phyloP scores from a whole-genome alignment of 768 basidiomycete species.

The Tephrocybe rancida region DNA sequence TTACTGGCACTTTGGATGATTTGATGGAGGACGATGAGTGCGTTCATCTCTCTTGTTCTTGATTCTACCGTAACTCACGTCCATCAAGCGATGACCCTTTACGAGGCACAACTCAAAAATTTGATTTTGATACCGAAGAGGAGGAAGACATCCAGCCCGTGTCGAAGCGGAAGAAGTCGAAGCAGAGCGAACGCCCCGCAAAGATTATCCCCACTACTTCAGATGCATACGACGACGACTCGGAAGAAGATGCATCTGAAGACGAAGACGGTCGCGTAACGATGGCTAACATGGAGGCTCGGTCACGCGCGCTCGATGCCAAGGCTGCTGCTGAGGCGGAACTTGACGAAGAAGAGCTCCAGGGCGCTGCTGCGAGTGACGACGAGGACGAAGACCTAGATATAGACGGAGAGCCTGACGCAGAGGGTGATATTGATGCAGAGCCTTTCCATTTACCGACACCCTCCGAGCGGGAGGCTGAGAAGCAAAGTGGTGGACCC shows the following conservation, averaged over 20 bases:
- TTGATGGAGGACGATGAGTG: conserved; percentile 51
- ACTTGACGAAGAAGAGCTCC: conserved; percentile 67
- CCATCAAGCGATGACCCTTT: conserved; percentile 50
- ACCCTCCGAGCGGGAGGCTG: conserved; percentile 69
- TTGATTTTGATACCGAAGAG: conserved; percentile 66
- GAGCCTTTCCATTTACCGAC: conserved; percentile 70
- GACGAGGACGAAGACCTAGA: conserved; percentile 51
- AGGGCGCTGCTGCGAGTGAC: conserved; percentile 50
- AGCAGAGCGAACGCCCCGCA: conserved; percentile 47
- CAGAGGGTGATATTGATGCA: conserved; percentile 47
- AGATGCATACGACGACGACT: conserved; percentile 49
- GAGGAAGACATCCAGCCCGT: conserved; percentile 36
- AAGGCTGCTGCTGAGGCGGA: conserved; percentile 67
- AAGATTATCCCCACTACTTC: conserved; percentile 55
- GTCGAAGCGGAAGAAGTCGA: conserved; percentile 51
- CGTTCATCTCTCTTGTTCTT: conserved; percentile 15
- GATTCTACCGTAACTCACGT: conserved; percentile 10
- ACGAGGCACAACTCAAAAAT: conserved; percentile 54
- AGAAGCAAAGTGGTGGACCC: conserved; percentile 67
- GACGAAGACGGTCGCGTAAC: conserved; percentile 60
- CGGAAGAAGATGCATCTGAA: conserved; percentile 48
- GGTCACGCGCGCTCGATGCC: conserved; percentile 76
- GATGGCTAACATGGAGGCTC: conserved; percentile 80
- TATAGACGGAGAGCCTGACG: conserved; percentile 45
- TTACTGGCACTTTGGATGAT: conserved; percentile 52